Conservation (phyloP, 192 early-diverging fungal genomes). For the Spinellus fusiger region DNA sequence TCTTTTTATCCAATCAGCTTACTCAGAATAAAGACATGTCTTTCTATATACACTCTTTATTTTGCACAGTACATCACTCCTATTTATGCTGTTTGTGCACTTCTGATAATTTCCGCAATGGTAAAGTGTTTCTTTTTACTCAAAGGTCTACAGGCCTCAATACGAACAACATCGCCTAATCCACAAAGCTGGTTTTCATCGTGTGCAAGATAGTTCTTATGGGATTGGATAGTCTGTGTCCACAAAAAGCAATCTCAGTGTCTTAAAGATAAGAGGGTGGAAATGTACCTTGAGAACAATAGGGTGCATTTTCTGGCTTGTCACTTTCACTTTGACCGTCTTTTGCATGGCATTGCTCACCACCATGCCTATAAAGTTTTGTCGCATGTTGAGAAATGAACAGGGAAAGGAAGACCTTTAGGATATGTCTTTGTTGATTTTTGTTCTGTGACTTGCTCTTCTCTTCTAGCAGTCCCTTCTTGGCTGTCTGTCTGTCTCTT, state of each 20-base stretch:
- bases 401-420: not conserved
- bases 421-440: not conserved
- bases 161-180: slow-evolving; percentile 87
- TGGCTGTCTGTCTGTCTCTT: not conserved
- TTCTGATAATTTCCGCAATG: slow-evolving; percentile 73
- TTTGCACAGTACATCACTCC: not conserved
- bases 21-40: no score
- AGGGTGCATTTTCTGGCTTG: slow-evolving; percentile 69
- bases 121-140: slow-evolving; percentile 86
- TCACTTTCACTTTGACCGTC: slow-evolving; percentile 87
- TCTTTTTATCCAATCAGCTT: no score
- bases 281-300: slow-evolving; percentile 73
- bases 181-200: slow-evolving; percentile 77
- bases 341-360: slow-evolving; percentile 84
- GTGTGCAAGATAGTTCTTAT: slow-evolving; percentile 87
- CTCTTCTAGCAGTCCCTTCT: not conserved
- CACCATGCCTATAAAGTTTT: slow-evolving; percentile 81
- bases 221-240: slow-evolving; percentile 73
- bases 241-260: no score
- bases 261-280: not conserved
- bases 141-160: slow-evolving; percentile 82
- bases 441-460: not conserved
- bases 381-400: slow-evolving; percentile 46
- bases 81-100: slow-evolving; percentile 6
- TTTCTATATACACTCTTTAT: no score